Evolutionary conservation across 441 rosid genomes (phyloP).

Genomic region (Syzygium malaccense): DNA sequence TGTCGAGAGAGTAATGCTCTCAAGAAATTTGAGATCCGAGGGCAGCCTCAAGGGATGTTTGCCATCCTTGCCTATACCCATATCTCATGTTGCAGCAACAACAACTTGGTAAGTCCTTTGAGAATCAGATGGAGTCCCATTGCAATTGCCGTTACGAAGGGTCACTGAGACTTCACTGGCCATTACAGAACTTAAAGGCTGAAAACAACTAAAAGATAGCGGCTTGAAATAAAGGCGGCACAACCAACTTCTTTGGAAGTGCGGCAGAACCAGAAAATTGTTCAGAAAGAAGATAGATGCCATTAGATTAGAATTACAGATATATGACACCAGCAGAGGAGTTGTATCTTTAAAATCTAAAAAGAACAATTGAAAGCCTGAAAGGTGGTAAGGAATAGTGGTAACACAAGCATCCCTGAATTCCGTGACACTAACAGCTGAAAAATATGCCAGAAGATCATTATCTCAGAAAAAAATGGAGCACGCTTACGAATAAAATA

Average conservation of each 20-base stretch:
- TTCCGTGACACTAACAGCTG: background rate
- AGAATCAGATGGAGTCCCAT: conserved; percentile 20
- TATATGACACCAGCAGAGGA: background rate
- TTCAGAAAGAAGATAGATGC: background rate
- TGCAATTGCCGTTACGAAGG: conserved; percentile 25
- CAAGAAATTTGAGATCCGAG: conserved; percentile 31
- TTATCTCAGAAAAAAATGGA: background rate
- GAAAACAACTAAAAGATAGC: conserved; percentile 1
- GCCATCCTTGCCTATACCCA: conserved; percentile 76
- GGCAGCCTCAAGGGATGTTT: conserved; percentile 70
- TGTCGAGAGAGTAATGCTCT: conserved; percentile 25
- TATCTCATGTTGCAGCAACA: conserved; percentile 67
- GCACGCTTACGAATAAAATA: background rate
- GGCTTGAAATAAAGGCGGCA: conserved; percentile 12
- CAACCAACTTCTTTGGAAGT: conserved; percentile 22
- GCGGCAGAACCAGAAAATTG: conserved; percentile 26
- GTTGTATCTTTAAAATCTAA: background rate
- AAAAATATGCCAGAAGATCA: background rate
- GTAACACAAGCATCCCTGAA: background rate
- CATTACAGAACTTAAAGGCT: conserved; percentile 9
- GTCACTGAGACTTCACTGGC: conserved; percentile 22
- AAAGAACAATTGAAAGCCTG: background rate
- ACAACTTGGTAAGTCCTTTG: conserved; percentile 50
- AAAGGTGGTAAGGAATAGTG: background rate
- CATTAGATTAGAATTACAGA: background rate